These are phyloP conservation scores for Melampsora larici-populina DNA, from an alignment of 1,284 basidiomycete species.

Conservation along the genomic window DNA sequence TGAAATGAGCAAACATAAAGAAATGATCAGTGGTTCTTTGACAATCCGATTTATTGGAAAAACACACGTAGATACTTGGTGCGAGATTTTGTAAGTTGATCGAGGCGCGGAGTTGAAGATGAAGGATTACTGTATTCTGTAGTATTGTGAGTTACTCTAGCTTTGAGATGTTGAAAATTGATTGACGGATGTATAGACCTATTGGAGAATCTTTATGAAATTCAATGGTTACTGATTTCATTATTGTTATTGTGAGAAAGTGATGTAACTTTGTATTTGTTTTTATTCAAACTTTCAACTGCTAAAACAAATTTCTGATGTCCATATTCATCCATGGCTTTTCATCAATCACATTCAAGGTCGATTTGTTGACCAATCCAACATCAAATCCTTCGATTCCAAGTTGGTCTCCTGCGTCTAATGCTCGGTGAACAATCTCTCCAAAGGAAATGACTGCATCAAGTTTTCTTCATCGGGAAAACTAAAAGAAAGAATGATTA, in stretches of 20 bases:
- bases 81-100: no score
- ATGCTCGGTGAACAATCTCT: constrained; percentile 74
- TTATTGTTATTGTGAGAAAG: no score
- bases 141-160: constrained; percentile 20
- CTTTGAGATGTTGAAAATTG: constrained; percentile 14
- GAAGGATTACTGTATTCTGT: no score
- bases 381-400: constrained; percentile 70
- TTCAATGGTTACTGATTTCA: no score
- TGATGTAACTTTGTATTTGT: no score
- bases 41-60: neutral
- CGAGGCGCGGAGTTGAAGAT: no score
- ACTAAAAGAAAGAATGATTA: constrained; percentile 10
- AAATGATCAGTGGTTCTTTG: neutral
- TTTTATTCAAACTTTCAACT: constrained; percentile 70
- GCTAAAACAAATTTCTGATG: constrained; percentile 70
- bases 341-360: no score
- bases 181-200: constrained; percentile 27
- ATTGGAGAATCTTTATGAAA: constrained; percentile 36
- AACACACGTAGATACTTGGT: neutral
- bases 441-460: constrained; percentile 40
- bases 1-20: neutral
- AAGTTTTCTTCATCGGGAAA: constrained; percentile 22
- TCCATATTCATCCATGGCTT: constrained; percentile 69
- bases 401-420: constrained; percentile 71
- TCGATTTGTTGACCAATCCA: constrained; percentile 77